Conservation (phyloP, 768 basidiomycete species). For the Piloderma croceum region DNA sequence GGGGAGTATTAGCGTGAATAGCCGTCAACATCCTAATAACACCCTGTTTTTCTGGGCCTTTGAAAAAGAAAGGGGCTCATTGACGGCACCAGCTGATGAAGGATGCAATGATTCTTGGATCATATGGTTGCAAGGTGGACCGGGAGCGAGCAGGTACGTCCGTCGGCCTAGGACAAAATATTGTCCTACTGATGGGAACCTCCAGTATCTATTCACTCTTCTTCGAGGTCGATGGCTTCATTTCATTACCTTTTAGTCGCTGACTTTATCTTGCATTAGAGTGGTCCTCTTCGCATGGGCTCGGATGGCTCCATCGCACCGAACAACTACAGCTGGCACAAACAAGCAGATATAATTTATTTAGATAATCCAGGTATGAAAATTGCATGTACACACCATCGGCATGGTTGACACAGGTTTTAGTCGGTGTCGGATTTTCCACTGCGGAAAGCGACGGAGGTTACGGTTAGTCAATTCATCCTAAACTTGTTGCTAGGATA, state of each 20-base stretch:
- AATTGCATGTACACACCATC: not conserved
- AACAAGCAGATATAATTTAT: conserved; percentile 63
- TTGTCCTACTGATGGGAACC: too few species aligned
- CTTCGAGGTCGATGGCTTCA: conserved; percentile 67
- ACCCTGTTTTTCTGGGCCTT: conserved; percentile 65
- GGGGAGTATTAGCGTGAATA: conserved; percentile 58
- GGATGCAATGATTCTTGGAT: conserved; percentile 77
- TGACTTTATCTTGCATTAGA: too few species aligned
- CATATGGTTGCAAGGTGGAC: conserved; percentile 74
- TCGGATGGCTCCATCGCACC: conserved; percentile 42
- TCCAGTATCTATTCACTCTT: conserved; percentile 61
- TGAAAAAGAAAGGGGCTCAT: conserved; percentile 50
- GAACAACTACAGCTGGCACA: conserved; percentile 56
- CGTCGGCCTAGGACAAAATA: not conserved
- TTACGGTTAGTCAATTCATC: conserved; percentile 51
- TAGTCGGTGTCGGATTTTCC: conserved; percentile 41
- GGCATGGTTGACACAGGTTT: conserved; percentile 2
- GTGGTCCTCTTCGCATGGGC: conserved; percentile 61
- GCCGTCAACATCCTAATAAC: conserved; percentile 54
- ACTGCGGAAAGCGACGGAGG: conserved; percentile 57
- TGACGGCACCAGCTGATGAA: conserved; percentile 35
- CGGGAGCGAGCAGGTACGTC: not conserved
- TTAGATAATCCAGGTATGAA: conserved; percentile 63
- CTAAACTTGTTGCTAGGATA: too few species aligned
- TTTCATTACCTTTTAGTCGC: conserved; percentile 57